Conservation (phyloP, 2,329 filamentous ascomycete genomes). For the Neonectria sp. region DNA sequence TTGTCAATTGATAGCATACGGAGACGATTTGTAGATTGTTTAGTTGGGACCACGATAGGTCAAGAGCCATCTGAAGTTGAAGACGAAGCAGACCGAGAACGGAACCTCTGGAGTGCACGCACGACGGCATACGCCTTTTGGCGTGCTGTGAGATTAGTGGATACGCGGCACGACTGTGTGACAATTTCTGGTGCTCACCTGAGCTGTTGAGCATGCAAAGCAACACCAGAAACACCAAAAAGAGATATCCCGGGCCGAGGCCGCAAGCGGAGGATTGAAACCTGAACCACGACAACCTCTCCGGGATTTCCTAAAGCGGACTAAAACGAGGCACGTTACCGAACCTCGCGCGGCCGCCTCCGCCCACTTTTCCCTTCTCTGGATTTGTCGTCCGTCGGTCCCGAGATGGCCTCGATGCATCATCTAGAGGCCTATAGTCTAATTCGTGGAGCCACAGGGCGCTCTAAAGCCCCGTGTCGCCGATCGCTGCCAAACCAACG, state of each 20-base stretch:
- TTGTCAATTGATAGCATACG: constrained; percentile 5
- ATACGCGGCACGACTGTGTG: constrained; percentile 3
- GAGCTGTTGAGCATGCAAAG: constrained; percentile 16
- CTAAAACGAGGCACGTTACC: constrained; percentile 12
- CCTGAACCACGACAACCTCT: constrained; percentile 10
- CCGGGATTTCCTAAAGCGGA: constrained; percentile 40
- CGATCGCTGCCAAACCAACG: constrained; percentile 21
- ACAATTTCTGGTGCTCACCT: constrained; percentile 22
- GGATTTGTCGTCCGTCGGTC: constrained; percentile 19
- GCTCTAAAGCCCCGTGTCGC: too few species aligned
- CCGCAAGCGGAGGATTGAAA: constrained; percentile 22
- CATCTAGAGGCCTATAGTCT: too few species aligned
- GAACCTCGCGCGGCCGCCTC: background rate
- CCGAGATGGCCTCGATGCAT: constrained; percentile 4
- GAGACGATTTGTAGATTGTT: constrained; percentile 10
- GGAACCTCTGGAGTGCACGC: constrained; percentile 9
- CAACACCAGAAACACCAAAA: constrained; percentile 18
- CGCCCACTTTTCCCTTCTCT: constrained; percentile 2
- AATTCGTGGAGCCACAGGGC: too few species aligned
- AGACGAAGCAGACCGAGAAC: constrained; percentile 14
- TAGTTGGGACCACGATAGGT: constrained; percentile 15
- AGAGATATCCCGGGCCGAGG: constrained; percentile 26
- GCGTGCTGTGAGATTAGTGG: constrained; percentile 23
- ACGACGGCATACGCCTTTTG: constrained; percentile 27
- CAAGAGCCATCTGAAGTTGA: constrained; percentile 9